These are phyloP conservation scores for Paramecium octaurelia DNA, from an alignment of 73 alveolate genomes.

Conservation along the genomic window DNA sequence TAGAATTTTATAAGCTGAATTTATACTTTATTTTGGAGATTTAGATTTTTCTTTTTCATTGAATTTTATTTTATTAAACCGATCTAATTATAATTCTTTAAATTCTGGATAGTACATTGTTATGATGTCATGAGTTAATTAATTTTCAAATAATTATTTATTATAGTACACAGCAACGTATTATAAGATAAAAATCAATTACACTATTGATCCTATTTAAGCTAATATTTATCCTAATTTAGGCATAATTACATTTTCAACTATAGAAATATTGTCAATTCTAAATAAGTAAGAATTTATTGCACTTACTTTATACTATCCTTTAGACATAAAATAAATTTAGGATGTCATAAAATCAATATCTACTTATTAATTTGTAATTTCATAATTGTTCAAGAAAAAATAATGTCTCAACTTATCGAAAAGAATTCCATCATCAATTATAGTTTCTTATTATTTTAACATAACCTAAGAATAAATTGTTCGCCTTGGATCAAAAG, in stretches of 20 bases:
- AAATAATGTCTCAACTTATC: not conserved
- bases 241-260: not conserved
- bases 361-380: not conserved
- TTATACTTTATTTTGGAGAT: not conserved
- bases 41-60: not conserved
- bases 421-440: not conserved
- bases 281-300: not conserved
- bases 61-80: not conserved
- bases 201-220: not conserved
- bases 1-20: not conserved
- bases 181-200: not conserved
- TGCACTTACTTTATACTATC: not conserved
- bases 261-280: not conserved
- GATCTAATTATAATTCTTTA: not conserved
- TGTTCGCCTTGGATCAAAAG: not conserved
- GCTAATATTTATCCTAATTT: not conserved
- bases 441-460: not conserved
- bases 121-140: not conserved
- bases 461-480: not conserved
- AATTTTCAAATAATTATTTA: not conserved
- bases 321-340: not conserved
- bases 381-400: not conserved
- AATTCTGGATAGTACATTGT: not conserved
- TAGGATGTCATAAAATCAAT: not conserved
- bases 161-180: not conserved